Evolutionary conservation across 768 basidiomycete species (phyloP), one percentile per base, ranked within the genome.

Genomic region (Amanita inopinata): DNA sequence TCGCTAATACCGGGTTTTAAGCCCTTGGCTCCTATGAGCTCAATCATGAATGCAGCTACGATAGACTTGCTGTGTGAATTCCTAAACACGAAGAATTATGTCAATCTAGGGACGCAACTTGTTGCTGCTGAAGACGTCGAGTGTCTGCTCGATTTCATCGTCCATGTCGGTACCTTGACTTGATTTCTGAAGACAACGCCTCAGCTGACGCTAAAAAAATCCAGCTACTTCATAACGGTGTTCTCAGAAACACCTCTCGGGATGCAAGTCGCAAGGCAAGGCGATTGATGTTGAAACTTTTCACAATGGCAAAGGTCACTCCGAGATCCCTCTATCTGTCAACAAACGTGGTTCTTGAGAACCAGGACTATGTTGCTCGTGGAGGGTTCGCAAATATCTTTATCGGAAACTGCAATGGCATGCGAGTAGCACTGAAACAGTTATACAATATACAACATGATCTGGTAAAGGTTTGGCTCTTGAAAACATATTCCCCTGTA

Each of bases 111-210:
- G 4, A 1, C 25, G 5, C 4, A 15, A 38, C 1, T 38, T 15
- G 3, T 0, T 23, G 15, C 18, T 15, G 14, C 15, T 10, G 10
- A 2, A 5, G 38, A 39, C 11, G 38, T 15, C 9, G 38, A 39
- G 25, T 15, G 27, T 4, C 7, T 39, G 15, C n/a, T 39, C 12
- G 38, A 39, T 39, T 39, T 39, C 38, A 39, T 27, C 8, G 25
- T 39, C 9, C 3, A 15, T 30, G 38, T 28, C 9, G 17, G 27
- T 28, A 34, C 3, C 19, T 39, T 8, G 8, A 5, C 38, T 28
- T 30, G 9, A 12, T 23, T 38, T n/a, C 20, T 24, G 18, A 24
- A 6, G 33, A 10, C 15, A 34, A 3, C 15, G 11, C 20, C 11
- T 5, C 9, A 10, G 3, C 15, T 2, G 11, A 14, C 7, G 9